phyloP scores from a whole-genome alignment of 2,329 filamentous ascomycete genomes.

The Cladosporium sp. region DNA sequence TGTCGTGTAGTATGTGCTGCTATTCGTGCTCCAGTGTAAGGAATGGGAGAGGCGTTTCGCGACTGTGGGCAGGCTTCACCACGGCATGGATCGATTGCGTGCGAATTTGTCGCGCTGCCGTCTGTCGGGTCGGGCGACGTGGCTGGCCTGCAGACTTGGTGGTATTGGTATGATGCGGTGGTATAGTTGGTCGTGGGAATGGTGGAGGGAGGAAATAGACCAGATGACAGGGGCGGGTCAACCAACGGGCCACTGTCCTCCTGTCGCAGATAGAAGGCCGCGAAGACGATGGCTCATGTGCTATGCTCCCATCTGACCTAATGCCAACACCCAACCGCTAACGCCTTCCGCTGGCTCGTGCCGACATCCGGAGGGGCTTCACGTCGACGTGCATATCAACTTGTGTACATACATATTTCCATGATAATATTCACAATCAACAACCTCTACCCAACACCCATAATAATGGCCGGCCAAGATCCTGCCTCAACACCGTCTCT shows the following conservation, averaged over 20 bases:
- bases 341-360: neutral
- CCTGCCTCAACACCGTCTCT: conserved; percentile 32
- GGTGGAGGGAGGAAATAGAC: neutral
- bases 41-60: neutral
- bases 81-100: conserved; percentile 7
- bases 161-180: neutral
- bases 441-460: too few species aligned
- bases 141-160: conserved; percentile 10
- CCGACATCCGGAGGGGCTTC: neutral
- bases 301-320: conserved; percentile 6
- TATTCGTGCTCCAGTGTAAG: neutral
- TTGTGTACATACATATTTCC: too few species aligned
- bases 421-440: too few species aligned
- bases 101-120: neutral
- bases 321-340: conserved; percentile 2
- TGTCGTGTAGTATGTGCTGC: neutral
- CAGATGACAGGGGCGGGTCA: neutral
- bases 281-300: neutral
- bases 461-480: neutral
- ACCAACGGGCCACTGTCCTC: neutral
- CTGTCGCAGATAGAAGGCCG: neutral
- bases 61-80: neutral
- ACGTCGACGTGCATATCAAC: too few species aligned
- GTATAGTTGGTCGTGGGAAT: neutral
- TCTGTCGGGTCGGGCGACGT: neutral